Conservation (phyloP, 192 early-diverging fungal genomes). For the Neocallimastix lanati region DNA sequence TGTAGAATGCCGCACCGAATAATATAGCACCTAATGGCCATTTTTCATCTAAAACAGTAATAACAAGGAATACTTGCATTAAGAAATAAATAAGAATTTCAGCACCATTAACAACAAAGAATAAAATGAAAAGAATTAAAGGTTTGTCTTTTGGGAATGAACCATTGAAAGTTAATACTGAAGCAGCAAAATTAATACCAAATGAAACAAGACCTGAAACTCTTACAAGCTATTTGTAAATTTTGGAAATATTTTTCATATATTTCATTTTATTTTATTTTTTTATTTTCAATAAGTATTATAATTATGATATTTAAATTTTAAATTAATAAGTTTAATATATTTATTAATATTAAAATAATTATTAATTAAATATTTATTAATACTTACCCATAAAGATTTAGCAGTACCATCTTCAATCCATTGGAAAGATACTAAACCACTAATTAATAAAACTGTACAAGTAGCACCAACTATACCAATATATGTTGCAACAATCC, state of each 20-base stretch:
- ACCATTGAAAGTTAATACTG: constrained; percentile 65
- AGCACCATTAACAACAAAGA: constrained; percentile 69
- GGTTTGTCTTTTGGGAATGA: constrained; percentile 44
- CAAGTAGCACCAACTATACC: constrained; percentile 67
- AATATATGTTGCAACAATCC: constrained; percentile 66
- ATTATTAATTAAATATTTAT: no score
- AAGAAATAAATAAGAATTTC: constrained; percentile 72
- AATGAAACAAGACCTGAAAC: constrained; percentile 15
- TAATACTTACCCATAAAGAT: constrained; percentile 70
- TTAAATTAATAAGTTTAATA: no score
- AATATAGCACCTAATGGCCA: constrained; percentile 91
- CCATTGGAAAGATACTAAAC: constrained; percentile 93
- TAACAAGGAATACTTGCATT: constrained; percentile 81
- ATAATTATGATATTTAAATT: no score
- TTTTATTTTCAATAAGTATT: no score
- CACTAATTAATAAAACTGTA: constrained; percentile 87
- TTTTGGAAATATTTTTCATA: no score
- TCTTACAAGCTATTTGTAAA: background rate
- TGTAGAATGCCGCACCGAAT: constrained; percentile 74
- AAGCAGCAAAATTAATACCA: constrained; percentile 52
- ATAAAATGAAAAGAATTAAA: constrained; percentile 62
- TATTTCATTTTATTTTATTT: no score
- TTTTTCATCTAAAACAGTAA: constrained; percentile 84
- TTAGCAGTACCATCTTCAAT: constrained; percentile 82
- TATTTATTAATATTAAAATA: no score